Percentiles rank a stretch among this genome's conserved stretches.
Conservation (phyloP, 1,284 basidiomycete species). For the Hemileia vastatrix region DNA sequence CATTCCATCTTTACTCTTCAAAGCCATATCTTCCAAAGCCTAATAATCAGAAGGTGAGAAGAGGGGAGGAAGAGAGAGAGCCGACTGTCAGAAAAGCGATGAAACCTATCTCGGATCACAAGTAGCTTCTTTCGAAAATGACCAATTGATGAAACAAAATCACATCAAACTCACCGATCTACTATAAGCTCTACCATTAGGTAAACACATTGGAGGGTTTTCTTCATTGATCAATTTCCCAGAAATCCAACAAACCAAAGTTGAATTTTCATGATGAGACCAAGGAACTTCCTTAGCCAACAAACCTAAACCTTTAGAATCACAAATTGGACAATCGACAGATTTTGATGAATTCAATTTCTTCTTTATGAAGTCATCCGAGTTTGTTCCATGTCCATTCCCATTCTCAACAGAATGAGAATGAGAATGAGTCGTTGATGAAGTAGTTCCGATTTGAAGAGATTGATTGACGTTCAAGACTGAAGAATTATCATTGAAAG, state of each 20-base stretch:
- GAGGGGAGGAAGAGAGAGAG: too few relatives aligned
- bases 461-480: neutral
- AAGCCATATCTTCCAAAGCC: constrained; percentile 6
- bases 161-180: constrained; percentile 57
- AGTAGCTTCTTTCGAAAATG: neutral
- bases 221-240: constrained; percentile 91
- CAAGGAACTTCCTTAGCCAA: constrained; percentile 71
- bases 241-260: constrained; percentile 79
- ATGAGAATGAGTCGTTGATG: too few relatives aligned
- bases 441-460: too few relatives aligned
- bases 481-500: too few relatives aligned
- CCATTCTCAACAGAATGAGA: too few relatives aligned
- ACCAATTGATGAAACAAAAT: neutral
- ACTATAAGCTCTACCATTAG: constrained; percentile 86
- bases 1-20: neutral
- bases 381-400: too few relatives aligned
- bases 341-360: constrained; percentile 1
- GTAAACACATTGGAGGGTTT: constrained; percentile 83
- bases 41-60: constrained; percentile 1
- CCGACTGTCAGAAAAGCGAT: too few relatives aligned
- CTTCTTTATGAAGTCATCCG: neutral
- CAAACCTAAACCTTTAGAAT: constrained; percentile 57
- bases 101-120: too few relatives aligned
- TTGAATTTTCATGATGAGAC: constrained; percentile 88
- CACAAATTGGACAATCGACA: constrained; percentile 79